Evolutionary conservation across 495 filamentous ascomycete species (phyloP), one percentile per base, ranked within the genome.

Genomic region (Aspergillus hancockii): DNA sequence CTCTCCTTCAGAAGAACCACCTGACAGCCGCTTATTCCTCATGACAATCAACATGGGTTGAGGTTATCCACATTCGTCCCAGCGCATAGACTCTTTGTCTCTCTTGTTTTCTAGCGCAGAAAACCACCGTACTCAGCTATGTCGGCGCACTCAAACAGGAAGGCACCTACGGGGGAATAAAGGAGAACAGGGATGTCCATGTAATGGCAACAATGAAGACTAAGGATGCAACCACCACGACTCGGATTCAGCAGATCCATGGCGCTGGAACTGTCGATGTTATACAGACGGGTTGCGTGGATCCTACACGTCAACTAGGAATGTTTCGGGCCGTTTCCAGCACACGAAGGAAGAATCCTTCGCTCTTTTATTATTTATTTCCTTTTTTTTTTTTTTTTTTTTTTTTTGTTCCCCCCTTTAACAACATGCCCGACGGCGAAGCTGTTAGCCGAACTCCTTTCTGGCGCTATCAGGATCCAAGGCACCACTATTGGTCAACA

Each of bases 291-390:
- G n/a, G 49, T 43, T 38, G 54, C 23, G 38, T 49, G 51, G 60
- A 59, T 57, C 56, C 57, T 58, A 57, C 59, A 65, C 25, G 59
- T 65, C 63, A 59, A 59, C 54, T 16, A 32, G 47, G 36, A 45
- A 41, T 52, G 49, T 64, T 61, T 62, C 59, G 63, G 63, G n/a
- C 63, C 59, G 63, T 41, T 57, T 52, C 59, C 59, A 14, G 34
- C 22, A 10, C 32, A 53, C 18, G 50, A 38, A 28, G 32, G 28
- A 53, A 12, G 19, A 21, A 6, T 22, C 10, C 19, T 36, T 53
- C 4, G 9, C 10, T 22, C 19, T 52, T 2, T 52, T 34, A 8
- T 53, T 53, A 8, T 32, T n/a, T 52, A 10, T 19, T 36, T 36
- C 22, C 22, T 0, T 53, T 53, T 13, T 14, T 53, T 2, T 32